Evolutionary conservation across 108 stramenopile species (phyloP), one percentile per base, ranked within the genome.

Genomic region (Pseudonitzschia multiseries): DNA sequence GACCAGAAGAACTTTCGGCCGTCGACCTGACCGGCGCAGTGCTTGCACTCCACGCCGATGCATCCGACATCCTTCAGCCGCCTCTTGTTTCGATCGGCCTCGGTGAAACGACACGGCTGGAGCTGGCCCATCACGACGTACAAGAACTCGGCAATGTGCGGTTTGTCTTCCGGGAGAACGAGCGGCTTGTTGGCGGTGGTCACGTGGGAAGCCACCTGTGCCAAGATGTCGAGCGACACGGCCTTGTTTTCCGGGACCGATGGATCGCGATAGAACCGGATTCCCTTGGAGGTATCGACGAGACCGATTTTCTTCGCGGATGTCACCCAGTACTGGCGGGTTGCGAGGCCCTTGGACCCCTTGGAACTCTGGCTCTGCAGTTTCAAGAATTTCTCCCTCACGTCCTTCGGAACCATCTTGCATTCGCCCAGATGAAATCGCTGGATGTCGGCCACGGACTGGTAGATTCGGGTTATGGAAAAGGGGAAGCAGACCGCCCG

Each of bases 1-100:
- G 90, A 92, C 94, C 94, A 95, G 59, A 95, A 95, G 75, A 95
- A 95, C 77, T 95, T 95, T 26, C 94, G 78, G 29, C 92, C 82
- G 60, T 95, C 94, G 28, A 92, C 91, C 71, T 90, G 84, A 20
- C 94, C 94, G 44, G 90, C 87, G 60, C 94, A 95, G 56, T 95
- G 94, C 77, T 91, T 93, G 81, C 94, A 95, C 71, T 95, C 94
- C 18, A 95, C 94, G 14, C 94, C 94, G 64, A 93, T 89, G 65
- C 89, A 88, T 4, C 94, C 94, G 18, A 95, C 83, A 71, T 95
- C 88, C 65, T 93, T 93, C 14, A 92, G 74, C 6, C 94, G 86
- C 20, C 94, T 74, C 75, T 95, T 95, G 83, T 95, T 95, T 2
- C 94, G 81, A 68, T 95, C 94, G 41, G 94, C 94, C 66, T 95